These are phyloP conservation scores for Pseudopediastrum boryanum DNA, from an alignment of 139 green algal species.

Conservation along the genomic window DNA sequence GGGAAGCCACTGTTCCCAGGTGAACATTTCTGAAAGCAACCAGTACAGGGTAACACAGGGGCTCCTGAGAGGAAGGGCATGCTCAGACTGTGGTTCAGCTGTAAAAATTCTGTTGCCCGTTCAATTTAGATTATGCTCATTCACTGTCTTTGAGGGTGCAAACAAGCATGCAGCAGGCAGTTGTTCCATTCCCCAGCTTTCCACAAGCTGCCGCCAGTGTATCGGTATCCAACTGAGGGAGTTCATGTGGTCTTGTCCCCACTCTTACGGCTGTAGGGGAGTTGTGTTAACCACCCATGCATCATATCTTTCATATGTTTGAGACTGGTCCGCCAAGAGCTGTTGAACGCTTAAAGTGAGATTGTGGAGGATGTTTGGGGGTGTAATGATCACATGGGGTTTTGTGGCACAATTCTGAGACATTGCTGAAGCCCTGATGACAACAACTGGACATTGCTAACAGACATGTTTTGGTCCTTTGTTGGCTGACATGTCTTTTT, in stretches of 20 bases:
- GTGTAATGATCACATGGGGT: neutral
- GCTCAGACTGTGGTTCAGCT: neutral
- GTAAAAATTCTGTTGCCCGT: neutral
- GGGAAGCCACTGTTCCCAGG: constrained; percentile 77
- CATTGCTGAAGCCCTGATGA: too few relatives aligned
- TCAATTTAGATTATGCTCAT: neutral
- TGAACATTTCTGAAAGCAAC: constrained; percentile 27
- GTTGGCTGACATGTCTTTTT: neutral
- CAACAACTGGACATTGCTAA: too few relatives aligned
- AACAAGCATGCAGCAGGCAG: neutral
- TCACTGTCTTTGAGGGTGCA: neutral
- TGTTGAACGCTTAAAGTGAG: neutral
- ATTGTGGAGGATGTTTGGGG: neutral
- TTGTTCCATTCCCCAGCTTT: neutral
- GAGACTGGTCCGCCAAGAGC: neutral
- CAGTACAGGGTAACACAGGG: too few relatives aligned
- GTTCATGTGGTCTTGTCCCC: neutral
- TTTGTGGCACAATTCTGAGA: neutral
- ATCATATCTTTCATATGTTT: neutral
- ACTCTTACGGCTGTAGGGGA: neutral
- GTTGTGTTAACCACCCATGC: neutral
- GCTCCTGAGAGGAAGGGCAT: too few relatives aligned
- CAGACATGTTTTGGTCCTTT: neutral
- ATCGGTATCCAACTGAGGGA: too few relatives aligned
- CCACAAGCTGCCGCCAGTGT: neutral